A percentile compares a stretch with the other conserved stretches of the same genome.
Conservation (phyloP, 1,284 basidiomycete genomes). For the Apiotrichum sp. region DNA sequence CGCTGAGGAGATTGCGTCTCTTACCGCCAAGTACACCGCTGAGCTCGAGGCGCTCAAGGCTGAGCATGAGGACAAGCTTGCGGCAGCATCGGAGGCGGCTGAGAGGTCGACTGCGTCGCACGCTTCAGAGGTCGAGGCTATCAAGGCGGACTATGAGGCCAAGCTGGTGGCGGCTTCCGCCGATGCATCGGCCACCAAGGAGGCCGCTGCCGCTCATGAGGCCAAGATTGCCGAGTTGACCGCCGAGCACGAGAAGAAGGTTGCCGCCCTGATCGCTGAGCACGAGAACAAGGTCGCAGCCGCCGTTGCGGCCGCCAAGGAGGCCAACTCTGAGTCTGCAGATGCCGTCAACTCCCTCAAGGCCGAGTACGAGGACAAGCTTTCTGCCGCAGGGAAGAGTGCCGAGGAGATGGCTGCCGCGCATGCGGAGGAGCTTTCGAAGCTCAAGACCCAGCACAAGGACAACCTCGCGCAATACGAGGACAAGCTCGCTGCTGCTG, state of each 20-base stretch:
- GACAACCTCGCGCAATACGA: slow-evolving; percentile 4
- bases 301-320: slow-evolving; percentile 16
- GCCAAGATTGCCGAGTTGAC: not conserved
- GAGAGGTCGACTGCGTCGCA: not conserved
- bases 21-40: not conserved
- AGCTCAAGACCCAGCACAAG: slow-evolving; percentile 20
- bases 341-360: slow-evolving; percentile 1
- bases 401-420: slow-evolving; percentile 17
- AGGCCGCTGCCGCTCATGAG: not conserved
- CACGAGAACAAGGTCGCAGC: slow-evolving; percentile 14
- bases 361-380: slow-evolving; percentile 15
- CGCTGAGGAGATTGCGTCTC: too few relatives aligned
- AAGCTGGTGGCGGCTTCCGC: slow-evolving; percentile 1
- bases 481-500: slow-evolving; percentile 1
- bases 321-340: slow-evolving; percentile 12
- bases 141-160: slow-evolving; percentile 13
- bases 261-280: slow-evolving; percentile 7
- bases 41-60: slow-evolving; percentile 1
- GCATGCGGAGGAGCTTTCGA: slow-evolving; percentile 26
- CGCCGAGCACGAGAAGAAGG: slow-evolving; percentile 3
- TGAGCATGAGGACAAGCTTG: slow-evolving; percentile 3
- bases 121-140: not conserved
- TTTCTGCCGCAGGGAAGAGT: slow-evolving; percentile 9
- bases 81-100: not conserved
- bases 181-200: not conserved